Base-by-base conservation (phyloP, 2,329 filamentous ascomycete species). In the Aspergillus ochraceoroseus region DNA sequence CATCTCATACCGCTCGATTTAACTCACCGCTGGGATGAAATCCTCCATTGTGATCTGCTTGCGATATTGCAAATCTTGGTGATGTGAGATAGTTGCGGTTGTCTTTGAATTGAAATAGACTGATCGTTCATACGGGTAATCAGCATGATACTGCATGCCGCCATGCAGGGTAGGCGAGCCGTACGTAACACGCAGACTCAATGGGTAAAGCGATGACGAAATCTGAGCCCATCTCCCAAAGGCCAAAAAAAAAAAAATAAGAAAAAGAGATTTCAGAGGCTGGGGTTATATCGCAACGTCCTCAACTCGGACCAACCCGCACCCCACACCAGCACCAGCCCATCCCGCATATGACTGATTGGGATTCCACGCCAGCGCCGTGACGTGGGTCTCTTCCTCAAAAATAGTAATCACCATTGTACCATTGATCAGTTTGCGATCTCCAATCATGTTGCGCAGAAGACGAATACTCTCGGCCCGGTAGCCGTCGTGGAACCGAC, bases 311-410 rank as follows among this genome's bases (percentile, higher is more conserved):
- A 86, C 68, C 44, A 87, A 58, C 0, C 83, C 83, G 18, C 79
- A 84, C 0, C 73, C 82, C 72, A 83, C 73, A 0, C 77, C 80
- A 3, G 75, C 76, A 7, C 80, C 80, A 2, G 78, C 79, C 81
- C 82, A 84, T 50, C 74, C 81, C 8, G 80, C 79, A 52, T 73
- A 81, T n/a, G 71, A 66, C 23, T 70, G 58, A 52, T 85, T 85
- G 1, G 81, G 79, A 54, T 85, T 85, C 82, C 82, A 86, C 27
- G 74, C 72, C 15, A 83, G 65, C 1, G 73, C 68, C 4, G 79
- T 79, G 48, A 85, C 67, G 32, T 80, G 73, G 7, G 78, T 82
- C 47, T 74, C 66, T 32, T 82, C 75, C 41, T 85, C 82, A 52
- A 80, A 75, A 7, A 83, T 69, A 2, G 66, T 65, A 17, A 67